A percentile compares a stretch with the other conserved stretches of the same genome.
Conservation (phyloP, 345 rosid genomes). For the Melaleuca alternifolia region DNA sequence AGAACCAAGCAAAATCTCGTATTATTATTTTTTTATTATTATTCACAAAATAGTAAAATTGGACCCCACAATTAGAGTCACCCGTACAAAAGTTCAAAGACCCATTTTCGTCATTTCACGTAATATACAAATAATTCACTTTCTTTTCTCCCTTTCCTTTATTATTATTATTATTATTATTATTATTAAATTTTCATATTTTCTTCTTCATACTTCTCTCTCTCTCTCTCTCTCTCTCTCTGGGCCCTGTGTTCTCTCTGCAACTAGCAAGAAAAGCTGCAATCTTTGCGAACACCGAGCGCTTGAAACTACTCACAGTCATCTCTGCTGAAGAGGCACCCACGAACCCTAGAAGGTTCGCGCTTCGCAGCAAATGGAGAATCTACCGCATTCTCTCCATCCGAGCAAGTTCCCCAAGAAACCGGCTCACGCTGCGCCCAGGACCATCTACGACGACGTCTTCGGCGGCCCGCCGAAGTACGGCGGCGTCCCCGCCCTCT, state of each 20-base stretch:
- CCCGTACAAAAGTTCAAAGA: background rate
- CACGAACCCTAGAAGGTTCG: slow-evolving; percentile 11
- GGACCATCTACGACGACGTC: slow-evolving; percentile 60
- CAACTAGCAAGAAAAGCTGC: slow-evolving; percentile 1
- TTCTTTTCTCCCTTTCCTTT: background rate
- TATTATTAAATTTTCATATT: background rate
- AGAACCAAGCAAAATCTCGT: no score
- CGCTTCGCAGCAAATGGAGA: slow-evolving; percentile 37
- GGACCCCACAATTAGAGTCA: background rate
- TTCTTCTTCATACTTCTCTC: background rate
- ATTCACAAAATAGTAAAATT: background rate
- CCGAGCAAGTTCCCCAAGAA: slow-evolving; percentile 9
- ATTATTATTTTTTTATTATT: no score
- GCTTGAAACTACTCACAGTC: background rate
- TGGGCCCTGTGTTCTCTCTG: background rate
- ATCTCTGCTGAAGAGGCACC: background rate
- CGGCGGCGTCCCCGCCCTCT: slow-evolving; percentile 38
- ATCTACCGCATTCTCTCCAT: slow-evolving; percentile 41
- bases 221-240: slow-evolving; percentile 6
- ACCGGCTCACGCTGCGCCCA: slow-evolving; percentile 4
- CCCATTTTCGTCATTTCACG: slow-evolving; percentile 14
- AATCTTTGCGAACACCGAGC: background rate
- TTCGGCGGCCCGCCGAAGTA: slow-evolving; percentile 63
- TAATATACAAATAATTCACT: background rate
- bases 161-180: no score